Conservation (phyloP, 1,284 basidiomycete species). For the Austroboletus niveus region DNA sequence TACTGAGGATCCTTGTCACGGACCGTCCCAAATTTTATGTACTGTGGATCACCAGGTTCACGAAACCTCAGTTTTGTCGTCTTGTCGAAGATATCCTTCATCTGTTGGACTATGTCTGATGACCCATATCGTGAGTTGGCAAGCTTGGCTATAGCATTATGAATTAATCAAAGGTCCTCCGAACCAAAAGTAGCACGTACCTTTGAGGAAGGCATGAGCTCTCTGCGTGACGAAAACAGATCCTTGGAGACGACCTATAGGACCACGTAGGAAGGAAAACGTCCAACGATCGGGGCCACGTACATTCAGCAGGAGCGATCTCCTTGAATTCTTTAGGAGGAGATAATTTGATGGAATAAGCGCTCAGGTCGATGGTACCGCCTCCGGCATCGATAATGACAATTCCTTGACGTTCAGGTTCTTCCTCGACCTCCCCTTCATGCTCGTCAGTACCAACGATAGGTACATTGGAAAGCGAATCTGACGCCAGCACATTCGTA, state of each 20-base stretch:
- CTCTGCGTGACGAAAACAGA: constrained; percentile 42
- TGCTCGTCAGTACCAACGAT: constrained; percentile 10
- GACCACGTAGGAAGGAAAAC: not conserved
- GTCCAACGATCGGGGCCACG: not conserved
- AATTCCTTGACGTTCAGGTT: constrained; percentile 36
- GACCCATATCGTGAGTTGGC: constrained; percentile 27
- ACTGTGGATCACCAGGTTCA: constrained; percentile 37
- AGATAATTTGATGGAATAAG: constrained; percentile 38
- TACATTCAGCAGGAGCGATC: constrained; percentile 40
- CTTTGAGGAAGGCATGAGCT: constrained; percentile 36
- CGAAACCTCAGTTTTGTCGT: constrained; percentile 47
- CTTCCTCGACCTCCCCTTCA: constrained; percentile 14
- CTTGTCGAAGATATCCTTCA: constrained; percentile 46
- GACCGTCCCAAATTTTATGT: constrained; percentile 46
- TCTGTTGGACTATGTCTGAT: constrained; percentile 38
- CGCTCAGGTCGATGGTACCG: constrained; percentile 55
- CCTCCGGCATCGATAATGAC: constrained; percentile 53
- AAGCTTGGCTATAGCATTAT: constrained; percentile 33
- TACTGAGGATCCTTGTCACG: constrained; percentile 42
- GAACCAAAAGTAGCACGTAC: constrained; percentile 14
- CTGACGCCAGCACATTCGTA: constrained; percentile 32
- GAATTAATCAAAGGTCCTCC: not conserved
- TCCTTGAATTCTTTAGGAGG: constrained; percentile 35
- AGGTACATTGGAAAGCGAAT: constrained; percentile 17
- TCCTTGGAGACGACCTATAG: constrained; percentile 33